Conservation (phyloP, 441 rosid species). For the Lagerstroemia fauriei region DNA sequence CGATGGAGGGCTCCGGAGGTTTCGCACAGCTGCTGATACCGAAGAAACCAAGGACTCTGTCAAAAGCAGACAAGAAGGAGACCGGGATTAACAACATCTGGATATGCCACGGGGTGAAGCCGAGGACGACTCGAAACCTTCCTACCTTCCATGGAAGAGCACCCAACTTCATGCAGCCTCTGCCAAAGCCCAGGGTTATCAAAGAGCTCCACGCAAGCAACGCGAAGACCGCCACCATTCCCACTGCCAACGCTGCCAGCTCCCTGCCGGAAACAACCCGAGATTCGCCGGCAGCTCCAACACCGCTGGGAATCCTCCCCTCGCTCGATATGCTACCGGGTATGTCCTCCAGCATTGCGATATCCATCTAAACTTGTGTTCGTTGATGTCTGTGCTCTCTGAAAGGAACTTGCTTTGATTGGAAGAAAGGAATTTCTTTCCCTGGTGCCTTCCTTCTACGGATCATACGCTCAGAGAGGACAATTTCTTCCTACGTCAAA, state of each 20-base stretch:
- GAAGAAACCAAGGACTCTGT: not conserved
- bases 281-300: not conserved
- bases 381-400: not conserved
- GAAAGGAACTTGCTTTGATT: not conserved
- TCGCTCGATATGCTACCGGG: not conserved
- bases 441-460: not conserved
- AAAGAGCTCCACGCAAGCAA: not conserved
- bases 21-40: not conserved
- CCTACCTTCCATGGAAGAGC: not conserved
- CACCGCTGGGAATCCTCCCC: not conserved
- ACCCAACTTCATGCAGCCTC: not conserved
- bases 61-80: not conserved
- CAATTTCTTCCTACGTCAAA: not conserved
- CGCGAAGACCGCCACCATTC: not conserved
- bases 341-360: not conserved
- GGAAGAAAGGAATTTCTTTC: constrained; percentile 17
- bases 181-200: not conserved
- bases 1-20: not conserved
- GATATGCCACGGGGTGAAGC: not conserved
- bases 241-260: not conserved
- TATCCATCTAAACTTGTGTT: not conserved
- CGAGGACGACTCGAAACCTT: not conserved
- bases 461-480: not conserved
- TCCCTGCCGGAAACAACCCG: not conserved
- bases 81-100: not conserved